Evolutionary conservation across 148 eudicot species (phyloP).

Genomic region (Fagopyrum homotropicum): DNA sequence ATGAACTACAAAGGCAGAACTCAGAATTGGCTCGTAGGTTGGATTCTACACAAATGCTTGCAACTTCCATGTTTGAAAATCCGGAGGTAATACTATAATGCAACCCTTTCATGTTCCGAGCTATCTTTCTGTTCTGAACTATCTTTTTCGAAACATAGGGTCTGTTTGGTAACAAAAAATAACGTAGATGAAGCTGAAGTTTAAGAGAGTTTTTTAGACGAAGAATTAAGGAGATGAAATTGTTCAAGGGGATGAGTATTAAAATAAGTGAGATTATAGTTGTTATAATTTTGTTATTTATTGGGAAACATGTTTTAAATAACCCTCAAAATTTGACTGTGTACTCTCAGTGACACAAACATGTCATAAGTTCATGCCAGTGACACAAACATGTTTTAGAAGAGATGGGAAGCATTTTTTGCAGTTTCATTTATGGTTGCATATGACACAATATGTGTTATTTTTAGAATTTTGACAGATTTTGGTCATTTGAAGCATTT

Average conservation of each 20-base stretch:
- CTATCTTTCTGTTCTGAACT: not conserved
- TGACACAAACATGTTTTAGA: not conserved
- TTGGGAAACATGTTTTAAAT: not conserved
- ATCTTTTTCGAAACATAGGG: not conserved
- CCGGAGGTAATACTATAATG: slow-evolving; percentile 37
- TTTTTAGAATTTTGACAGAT: not conserved
- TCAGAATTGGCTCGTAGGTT: slow-evolving; percentile 48
- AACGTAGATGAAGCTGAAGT: too few species aligned
- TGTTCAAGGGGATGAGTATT: too few species aligned
- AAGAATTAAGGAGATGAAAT: too few species aligned
- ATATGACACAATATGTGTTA: not conserved
- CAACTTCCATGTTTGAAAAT: slow-evolving; percentile 51
- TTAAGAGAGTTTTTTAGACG: too few species aligned
- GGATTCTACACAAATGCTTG: slow-evolving; percentile 60
- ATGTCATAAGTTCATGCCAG: not conserved
- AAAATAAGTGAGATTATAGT: too few species aligned
- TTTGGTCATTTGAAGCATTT: not conserved
- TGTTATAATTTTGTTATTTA: not conserved
- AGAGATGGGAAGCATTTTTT: not conserved
- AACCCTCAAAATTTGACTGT: not conserved
- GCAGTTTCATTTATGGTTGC: not conserved
- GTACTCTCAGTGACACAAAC: not conserved
- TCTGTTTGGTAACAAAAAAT: too few species aligned
- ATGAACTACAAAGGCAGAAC: slow-evolving; percentile 45
- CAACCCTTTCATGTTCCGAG: not conserved